Base-by-base conservation (phyloP, 352 stramenopile genomes). In the Halophytophthora batemanensis region DNA sequence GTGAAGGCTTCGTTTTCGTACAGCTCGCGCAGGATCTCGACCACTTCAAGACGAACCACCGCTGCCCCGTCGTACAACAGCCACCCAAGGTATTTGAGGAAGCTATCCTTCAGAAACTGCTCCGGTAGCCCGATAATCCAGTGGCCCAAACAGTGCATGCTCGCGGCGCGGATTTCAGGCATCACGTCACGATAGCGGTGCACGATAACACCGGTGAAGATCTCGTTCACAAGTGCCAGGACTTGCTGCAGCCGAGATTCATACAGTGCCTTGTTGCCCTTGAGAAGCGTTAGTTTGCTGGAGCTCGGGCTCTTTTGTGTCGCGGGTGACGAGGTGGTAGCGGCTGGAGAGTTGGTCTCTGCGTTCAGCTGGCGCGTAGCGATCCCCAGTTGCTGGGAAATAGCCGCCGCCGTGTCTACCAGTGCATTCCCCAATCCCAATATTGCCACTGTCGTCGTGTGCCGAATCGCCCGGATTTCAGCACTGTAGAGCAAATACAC, bases 61-160 rank as follows among this genome's bases (percentile, higher is more conserved):
- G 72, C 68, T 40, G 84, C 71, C 61, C 97, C 97, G 72, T 98
- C 93, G 52, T 87, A 95, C 38, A 98, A 53, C 56, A 98, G 87
- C 95, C 95, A 98, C 5, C 91, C 95, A 45, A 98, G 81, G 64
- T 98, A 98, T 64, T 98, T 98, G 45, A 98, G 63, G 54, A 95
- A 97, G 53, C 94, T 97, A 56, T 97, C 86, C 42, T 91, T 91
- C 29, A 98, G 62, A 48, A 96, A 98, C 0, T 97, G 70, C 31
- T 96, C 86, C 0, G 93, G 90, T 17, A 97, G 53, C 13, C 84
- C 71, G 11, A 82, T 67, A 28, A 89, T 91, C 82, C 95, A 96
- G 36, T 82, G 61, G 0, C 81, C 82, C 8, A 98, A 75, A 8
- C 82, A 74, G 17, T 86, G 56, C 6, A 97, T 71, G 38, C 74